Evolutionary conservation across 176 grass and related monocot species (phyloP).

Genomic region (Triticum timopheevii): DNA sequence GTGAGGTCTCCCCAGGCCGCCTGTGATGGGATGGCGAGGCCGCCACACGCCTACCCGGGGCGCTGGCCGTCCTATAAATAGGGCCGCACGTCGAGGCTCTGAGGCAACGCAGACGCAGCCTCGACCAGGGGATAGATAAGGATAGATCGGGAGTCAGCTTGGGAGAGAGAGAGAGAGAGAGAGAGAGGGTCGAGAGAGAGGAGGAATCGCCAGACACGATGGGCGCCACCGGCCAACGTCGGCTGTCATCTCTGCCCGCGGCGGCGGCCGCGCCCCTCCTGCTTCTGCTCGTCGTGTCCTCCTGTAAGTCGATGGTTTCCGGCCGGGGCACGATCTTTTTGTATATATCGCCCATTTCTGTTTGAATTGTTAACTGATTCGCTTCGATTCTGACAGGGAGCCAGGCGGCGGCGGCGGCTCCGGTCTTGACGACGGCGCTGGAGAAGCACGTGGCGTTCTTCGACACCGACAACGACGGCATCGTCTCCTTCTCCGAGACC

Average conservation of each 20-base stretch:
- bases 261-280: background rate
- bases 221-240: background rate
- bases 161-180: background rate
- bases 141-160: background rate
- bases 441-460: slow-evolving; percentile 82
- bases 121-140: background rate
- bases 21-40: background rate
- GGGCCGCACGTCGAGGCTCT: background rate
- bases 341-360: background rate
- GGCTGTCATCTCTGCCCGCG: background rate
- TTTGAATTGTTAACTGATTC: background rate
- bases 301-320: slow-evolving; percentile 8
- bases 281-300: background rate
- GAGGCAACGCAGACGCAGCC: background rate
- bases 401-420: background rate
- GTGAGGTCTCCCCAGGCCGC: background rate
- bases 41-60: background rate
- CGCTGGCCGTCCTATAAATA: slow-evolving; percentile 11
- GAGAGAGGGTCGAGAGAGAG: background rate
- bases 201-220: background rate
- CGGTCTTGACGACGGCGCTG: slow-evolving; percentile 45
- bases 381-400: background rate
- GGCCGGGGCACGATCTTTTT: background rate
- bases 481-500: slow-evolving; percentile 74
- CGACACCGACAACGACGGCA: slow-evolving; percentile 65